phyloP scores from a whole-genome alignment of 441 rosid species.

The Eutrema salsugineum region DNA sequence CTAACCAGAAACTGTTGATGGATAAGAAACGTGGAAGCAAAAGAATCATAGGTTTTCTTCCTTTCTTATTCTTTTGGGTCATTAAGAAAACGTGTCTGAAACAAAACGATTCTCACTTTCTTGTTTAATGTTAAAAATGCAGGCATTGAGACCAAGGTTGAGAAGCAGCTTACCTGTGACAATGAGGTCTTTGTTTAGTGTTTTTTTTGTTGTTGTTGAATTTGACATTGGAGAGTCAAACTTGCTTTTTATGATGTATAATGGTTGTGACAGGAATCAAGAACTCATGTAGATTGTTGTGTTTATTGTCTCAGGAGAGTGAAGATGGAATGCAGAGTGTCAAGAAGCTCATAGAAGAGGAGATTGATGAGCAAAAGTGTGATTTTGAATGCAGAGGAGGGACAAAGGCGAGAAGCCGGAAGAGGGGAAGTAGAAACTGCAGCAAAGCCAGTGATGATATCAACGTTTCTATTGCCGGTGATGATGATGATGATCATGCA shows the following conservation, averaged over 20 bases:
- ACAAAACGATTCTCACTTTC: background rate
- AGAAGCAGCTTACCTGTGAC: slow-evolving; percentile 12
- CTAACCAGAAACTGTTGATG: slow-evolving; percentile 63
- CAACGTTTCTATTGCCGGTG: slow-evolving; percentile 29
- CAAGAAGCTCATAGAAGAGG: slow-evolving; percentile 88
- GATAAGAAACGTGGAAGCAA: slow-evolving; percentile 52
- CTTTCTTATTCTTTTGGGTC: background rate
- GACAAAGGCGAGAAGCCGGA: slow-evolving; percentile 37
- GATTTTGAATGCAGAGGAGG: slow-evolving; percentile 37
- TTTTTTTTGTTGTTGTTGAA: background rate
- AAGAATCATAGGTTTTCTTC: slow-evolving; percentile 16
- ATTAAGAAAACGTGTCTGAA: background rate
- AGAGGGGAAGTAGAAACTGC: slow-evolving; percentile 45
- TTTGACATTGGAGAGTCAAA: background rate
- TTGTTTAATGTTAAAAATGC: slow-evolving; percentile 4
- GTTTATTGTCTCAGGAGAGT: slow-evolving; percentile 16
- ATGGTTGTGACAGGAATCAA: background rate
- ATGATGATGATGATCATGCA: slow-evolving; percentile 35
- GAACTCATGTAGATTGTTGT: slow-evolving; percentile 10
- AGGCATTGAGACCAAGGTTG: slow-evolving; percentile 22
- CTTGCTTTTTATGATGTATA: background rate
- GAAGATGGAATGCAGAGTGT: slow-evolving; percentile 44
- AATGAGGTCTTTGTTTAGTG: slow-evolving; percentile 20
- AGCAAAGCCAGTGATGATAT: slow-evolving; percentile 49
- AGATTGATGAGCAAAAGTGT: slow-evolving; percentile 44